Evolutionary conservation across 129 eudicot species (phyloP), one percentile per base, ranked within the genome.

Genomic region (Lactuca saligna): DNA sequence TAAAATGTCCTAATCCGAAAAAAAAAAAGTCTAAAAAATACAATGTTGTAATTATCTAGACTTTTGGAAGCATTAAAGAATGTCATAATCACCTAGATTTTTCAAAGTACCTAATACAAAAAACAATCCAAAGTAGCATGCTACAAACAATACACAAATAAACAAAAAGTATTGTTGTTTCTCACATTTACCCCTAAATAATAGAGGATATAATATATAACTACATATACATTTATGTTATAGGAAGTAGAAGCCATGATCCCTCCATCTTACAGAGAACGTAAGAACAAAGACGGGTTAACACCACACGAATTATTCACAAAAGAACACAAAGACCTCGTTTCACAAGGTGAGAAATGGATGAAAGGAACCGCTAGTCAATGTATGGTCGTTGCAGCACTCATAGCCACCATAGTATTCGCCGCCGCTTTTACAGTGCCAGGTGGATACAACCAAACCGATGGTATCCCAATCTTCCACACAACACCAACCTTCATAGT

Each of bases 341-440:
- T 78, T 11, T 16, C 78, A 57, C 78, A 32, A 58, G 90, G 86
- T 50, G 83, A 81, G 16, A 72, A 57, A 49, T 81, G 90, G 90
- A 81, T 84, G 90, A 80, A 78, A 71, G 82, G 62, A 41, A 84
- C 86, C 3, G 71, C 90, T 6, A 66, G 71, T 33, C 83, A 84
- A 4, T 81, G 86, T 75, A 84, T 75, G 81, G 68, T 84, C 11
- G 82, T 75, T 35, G 85, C 90, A 0, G 49, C 84, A 8, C 82
- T 84, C 5, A 78, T 84, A 7, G 76, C 86, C 31, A 62, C 79
- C 4, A 77, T 84, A 54, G 76, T 79, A 29, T 84, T 84, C 57
- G 82, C 84, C 5, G 83, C 86, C 3, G 75, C 75, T 13, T 78
- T 81, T 50, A 78, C 83, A 9, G 82, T 78, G 3, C 90, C 84